Evolutionary conservation across 495 filamentous ascomycete genomes (phyloP).

Genomic region (Podospora pseudoanserina): DNA sequence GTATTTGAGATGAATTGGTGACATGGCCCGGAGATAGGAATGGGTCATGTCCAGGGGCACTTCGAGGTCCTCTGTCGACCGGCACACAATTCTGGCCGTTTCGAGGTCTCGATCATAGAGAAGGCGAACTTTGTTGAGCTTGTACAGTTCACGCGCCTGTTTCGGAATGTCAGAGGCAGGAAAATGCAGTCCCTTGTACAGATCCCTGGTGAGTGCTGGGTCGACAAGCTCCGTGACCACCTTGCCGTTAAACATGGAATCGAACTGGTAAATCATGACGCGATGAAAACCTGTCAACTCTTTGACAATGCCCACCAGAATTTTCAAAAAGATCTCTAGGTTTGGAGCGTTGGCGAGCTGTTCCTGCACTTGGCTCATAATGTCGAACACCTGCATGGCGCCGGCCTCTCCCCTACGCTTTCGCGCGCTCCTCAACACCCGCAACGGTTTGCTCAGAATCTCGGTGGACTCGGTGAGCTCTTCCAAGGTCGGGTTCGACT

Average conservation of each 20-base stretch:
- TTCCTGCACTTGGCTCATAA: constrained; percentile 83
- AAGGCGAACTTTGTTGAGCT: constrained; percentile 74
- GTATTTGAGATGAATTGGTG: constrained; percentile 86
- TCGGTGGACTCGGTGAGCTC: constrained; percentile 72
- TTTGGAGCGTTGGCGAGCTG: constrained; percentile 66
- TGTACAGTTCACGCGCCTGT: constrained; percentile 78
- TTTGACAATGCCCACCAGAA: constrained; percentile 74
- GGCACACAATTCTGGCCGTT: constrained; percentile 79
- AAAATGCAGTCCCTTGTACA: constrained; percentile 88
- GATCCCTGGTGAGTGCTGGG: constrained; percentile 70
- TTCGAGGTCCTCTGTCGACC: constrained; percentile 70
- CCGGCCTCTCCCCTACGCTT: constrained; percentile 78
- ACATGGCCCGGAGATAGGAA: constrained; percentile 84
- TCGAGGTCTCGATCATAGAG: constrained; percentile 73
- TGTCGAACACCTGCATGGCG: constrained; percentile 90
- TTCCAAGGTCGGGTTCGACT: constrained; percentile 62
- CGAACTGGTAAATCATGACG: constrained; percentile 93
- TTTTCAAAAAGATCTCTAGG: constrained; percentile 65
- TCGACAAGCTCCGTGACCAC: constrained; percentile 89
- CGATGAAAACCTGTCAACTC: constrained; percentile 91
- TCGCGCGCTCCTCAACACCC: constrained; percentile 73
- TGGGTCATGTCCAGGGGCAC: constrained; percentile 80
- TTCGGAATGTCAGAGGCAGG: constrained; percentile 88
- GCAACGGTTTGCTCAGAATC: constrained; percentile 69
- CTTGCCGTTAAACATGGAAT: constrained; percentile 73